Conservation (phyloP, 2,329 filamentous ascomycete genomes). For the Aspergillus latus region DNA sequence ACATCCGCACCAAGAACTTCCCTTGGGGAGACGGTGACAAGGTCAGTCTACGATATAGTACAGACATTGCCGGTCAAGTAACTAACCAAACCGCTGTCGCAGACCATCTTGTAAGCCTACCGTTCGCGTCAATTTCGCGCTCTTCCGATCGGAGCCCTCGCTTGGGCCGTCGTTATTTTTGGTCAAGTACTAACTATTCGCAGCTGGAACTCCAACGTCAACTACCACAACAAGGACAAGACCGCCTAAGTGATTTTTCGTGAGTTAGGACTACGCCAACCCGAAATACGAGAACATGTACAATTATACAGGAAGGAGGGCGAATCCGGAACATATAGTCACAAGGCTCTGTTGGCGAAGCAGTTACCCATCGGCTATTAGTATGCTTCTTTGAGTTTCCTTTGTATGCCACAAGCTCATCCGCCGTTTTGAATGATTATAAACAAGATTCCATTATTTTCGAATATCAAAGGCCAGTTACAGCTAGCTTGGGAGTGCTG, state of each 20-base stretch:
- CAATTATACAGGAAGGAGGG: conserved; percentile 28
- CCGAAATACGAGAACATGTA: conserved; percentile 28
- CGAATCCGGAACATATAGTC: conserved; percentile 13
- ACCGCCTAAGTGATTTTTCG: conserved; percentile 33
- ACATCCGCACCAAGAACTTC: conserved; percentile 95
- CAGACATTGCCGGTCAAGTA: neutral
- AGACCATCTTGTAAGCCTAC: conserved; percentile 66
- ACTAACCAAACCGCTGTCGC: conserved; percentile 11
- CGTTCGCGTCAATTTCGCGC: neutral
- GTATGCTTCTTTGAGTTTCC: conserved; percentile 20
- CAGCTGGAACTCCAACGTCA: conserved; percentile 93
- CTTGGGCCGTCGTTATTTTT: neutral
- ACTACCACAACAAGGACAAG: conserved; percentile 96
- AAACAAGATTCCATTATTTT: neutral
- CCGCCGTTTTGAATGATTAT: neutral
- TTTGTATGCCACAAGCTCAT: conserved; percentile 16
- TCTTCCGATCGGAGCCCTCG: neutral
- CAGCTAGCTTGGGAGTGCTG: neutral
- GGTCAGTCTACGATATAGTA: conserved; percentile 50
- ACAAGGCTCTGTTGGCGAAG: conserved; percentile 22
- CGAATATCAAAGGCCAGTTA: neutral
- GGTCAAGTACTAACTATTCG: conserved; percentile 18
- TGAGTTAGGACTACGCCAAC: conserved; percentile 5
- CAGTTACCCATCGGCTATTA: conserved; percentile 15
- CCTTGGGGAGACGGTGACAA: conserved; percentile 95